These are phyloP conservation scores for Moelleriella libera DNA, from an alignment of 2,329 filamentous ascomycete genomes.

Conservation along the genomic window DNA sequence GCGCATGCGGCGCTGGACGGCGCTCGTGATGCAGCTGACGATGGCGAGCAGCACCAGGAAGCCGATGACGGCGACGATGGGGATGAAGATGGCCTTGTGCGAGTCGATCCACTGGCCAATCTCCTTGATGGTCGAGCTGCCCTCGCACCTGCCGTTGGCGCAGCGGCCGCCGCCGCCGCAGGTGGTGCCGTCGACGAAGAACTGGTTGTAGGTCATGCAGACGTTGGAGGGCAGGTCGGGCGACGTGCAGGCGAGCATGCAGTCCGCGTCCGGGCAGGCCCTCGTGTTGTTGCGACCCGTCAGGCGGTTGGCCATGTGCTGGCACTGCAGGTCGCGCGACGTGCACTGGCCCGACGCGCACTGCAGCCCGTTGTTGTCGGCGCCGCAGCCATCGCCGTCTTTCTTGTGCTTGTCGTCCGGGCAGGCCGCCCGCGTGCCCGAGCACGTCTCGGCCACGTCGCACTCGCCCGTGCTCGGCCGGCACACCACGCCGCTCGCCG, in stretches of 20 bases:
- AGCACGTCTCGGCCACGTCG: conserved; percentile 75
- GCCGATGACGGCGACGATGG: conserved; percentile 54
- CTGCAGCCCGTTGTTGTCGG: conserved; percentile 34
- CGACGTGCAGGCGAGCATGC: conserved; percentile 62
- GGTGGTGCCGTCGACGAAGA: conserved; percentile 82
- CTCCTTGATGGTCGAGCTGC: conserved; percentile 53
- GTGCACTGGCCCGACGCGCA: conserved; percentile 95
- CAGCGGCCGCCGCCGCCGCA: conserved; percentile 74
- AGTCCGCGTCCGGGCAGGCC: conserved; percentile 55
- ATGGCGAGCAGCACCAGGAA: conserved; percentile 57
- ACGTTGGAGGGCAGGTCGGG: conserved; percentile 49
- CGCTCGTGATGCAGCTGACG: conserved; percentile 49
- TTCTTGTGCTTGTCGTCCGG: conserved; percentile 55
- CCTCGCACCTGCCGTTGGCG: conserved; percentile 62
- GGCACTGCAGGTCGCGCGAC: conserved; percentile 79
- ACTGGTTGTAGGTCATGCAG: conserved; percentile 71
- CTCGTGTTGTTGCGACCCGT: conserved; percentile 63
- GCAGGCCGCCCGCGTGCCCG: conserved; percentile 57
- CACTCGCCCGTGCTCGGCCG: conserved; percentile 66
- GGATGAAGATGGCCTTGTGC: conserved; percentile 74
- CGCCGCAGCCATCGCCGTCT: conserved; percentile 61
- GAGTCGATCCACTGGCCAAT: conserved; percentile 62
- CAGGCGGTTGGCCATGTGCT: conserved; percentile 64
- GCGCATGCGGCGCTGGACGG: conserved; percentile 12
- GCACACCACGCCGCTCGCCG: conserved; percentile 57